Evolutionary conservation across 2,329 filamentous ascomycete genomes (phyloP), one percentile per base, ranked within the genome.

Genomic region (Fusarium sp.): DNA sequence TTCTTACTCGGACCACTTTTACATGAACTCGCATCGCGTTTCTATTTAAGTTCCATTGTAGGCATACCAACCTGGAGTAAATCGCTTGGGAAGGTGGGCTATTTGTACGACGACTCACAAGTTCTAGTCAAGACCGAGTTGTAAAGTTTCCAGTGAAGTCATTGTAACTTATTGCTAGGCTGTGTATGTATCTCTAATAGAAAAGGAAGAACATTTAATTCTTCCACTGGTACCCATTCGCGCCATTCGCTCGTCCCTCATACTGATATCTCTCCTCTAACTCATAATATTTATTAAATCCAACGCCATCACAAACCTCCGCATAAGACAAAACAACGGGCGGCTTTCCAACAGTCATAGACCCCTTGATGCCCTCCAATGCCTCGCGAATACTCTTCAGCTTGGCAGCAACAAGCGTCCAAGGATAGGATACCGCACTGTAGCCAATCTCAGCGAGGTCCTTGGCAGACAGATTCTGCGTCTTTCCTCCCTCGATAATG

Each of bases 271-370:
- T 59, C 29, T 74, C 71, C 43, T 74, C 72, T 29, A 59, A 20
- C 25, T 74, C 63, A 8, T 62, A 83, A 59, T 83, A 83, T 30
- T 82, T 79, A 47, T 81, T 80, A 56, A 85, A 85, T 0, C 83
- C 83, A 22, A 85, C 83, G 0, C 81, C 81, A 14, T 83, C 79
- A 40, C 81, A 84, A 1, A 85, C 82, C 49, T 86, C 81, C 0
- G 73, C 73, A 57, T 83, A 84, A 1, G 79, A 79, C 29, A 85
- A 64, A 44, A 85, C 81, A 68, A 78, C 80, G 2, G 82, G 81
- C 3, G 83, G 83, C 5, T 77, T 76, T 1, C 83, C 83, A 8
- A 78, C 75, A 1, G 76, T 78, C 70, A 85, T 77, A n/a, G 79
- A 81, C 24, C 74, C 75, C 72, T 85, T 85, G 34, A 85, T 47